These are phyloP conservation scores for Rhododendron vialii DNA, from an alignment of 148 eudicot genomes.

Conservation along the genomic window DNA sequence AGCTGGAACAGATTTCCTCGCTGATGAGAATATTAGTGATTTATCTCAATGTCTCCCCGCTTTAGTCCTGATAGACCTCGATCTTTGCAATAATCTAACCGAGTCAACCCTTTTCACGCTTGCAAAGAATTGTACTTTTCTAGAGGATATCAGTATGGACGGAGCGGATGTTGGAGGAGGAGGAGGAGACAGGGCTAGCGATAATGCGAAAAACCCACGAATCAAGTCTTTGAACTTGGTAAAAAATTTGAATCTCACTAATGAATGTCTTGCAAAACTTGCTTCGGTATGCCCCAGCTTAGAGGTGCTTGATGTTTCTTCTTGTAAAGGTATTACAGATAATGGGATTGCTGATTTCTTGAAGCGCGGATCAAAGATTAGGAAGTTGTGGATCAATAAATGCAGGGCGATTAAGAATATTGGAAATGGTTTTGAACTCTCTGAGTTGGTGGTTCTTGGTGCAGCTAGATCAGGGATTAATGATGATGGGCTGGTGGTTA, in stretches of 20 bases:
- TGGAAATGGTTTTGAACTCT: conserved; percentile 39
- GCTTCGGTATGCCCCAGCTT: conserved; percentile 49
- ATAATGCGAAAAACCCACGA: conserved; percentile 16
- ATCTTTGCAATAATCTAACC: conserved; percentile 34
- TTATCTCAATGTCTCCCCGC: conserved; percentile 33
- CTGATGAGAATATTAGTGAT: conserved; percentile 31
- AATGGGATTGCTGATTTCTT: conserved; percentile 44
- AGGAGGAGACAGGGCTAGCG: conserved; percentile 22
- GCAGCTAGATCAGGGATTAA: conserved; percentile 47
- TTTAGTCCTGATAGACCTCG: conserved; percentile 39
- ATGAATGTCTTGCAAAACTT: conserved; percentile 41
- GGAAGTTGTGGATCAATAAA: conserved; percentile 45
- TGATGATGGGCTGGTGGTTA: conserved; percentile 40
- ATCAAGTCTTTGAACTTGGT: conserved; percentile 37
- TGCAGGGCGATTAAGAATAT: conserved; percentile 41
- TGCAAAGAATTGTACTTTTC: conserved; percentile 37
- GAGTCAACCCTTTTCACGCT: conserved; percentile 36
- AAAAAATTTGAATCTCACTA: conserved; percentile 29
- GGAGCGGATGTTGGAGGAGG: conserved; percentile 34
- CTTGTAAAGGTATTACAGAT: conserved; percentile 33
- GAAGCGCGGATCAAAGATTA: conserved; percentile 30
- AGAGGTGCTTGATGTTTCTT: conserved; percentile 46
- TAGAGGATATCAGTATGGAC: conserved; percentile 48
- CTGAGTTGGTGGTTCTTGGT: conserved; percentile 33
- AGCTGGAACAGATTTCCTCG: conserved; percentile 28